A percentile compares a stretch with the other conserved stretches of the same genome.
Evolutionary conservation across 345 rosid genomes (phyloP).

Genomic region (Heritiera fomes): DNA sequence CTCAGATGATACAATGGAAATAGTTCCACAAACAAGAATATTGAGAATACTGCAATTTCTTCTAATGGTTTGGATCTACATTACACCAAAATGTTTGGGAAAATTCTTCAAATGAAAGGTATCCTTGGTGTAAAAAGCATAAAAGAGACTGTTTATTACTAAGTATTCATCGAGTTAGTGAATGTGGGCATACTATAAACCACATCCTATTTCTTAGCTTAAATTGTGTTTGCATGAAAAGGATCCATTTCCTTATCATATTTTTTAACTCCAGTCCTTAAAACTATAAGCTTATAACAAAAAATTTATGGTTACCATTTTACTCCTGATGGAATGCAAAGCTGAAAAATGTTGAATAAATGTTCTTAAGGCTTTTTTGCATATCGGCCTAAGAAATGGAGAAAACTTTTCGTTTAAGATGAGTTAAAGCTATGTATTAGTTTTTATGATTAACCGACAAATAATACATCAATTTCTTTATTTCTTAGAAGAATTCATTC

Average conservation of each 20-base stretch:
- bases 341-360: neutral
- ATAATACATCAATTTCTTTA: too few species aligned
- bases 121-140: conserved; percentile 48
- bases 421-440: neutral
- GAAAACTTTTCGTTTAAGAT: neutral
- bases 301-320: neutral
- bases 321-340: neutral
- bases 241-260: neutral
- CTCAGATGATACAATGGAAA: conserved; percentile 57
- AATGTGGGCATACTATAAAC: conserved; percentile 52
- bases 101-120: conserved; percentile 69
- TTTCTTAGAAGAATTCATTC: neutral
- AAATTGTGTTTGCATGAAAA: neutral
- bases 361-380: neutral
- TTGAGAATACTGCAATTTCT: conserved; percentile 46
- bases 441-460: too few species aligned
- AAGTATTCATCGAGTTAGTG: conserved; percentile 84
- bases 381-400: neutral
- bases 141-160: conserved; percentile 70
- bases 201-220: conserved; percentile 14
- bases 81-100: conserved; percentile 45
- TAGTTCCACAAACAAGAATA: conserved; percentile 49
- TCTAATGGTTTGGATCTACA: conserved; percentile 60
- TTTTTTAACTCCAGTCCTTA: neutral
- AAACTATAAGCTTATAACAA: neutral